These are phyloP conservation scores for Tetragonia tetragonoides DNA, from an alignment of 148 eudicot species.

Conservation along the genomic window DNA sequence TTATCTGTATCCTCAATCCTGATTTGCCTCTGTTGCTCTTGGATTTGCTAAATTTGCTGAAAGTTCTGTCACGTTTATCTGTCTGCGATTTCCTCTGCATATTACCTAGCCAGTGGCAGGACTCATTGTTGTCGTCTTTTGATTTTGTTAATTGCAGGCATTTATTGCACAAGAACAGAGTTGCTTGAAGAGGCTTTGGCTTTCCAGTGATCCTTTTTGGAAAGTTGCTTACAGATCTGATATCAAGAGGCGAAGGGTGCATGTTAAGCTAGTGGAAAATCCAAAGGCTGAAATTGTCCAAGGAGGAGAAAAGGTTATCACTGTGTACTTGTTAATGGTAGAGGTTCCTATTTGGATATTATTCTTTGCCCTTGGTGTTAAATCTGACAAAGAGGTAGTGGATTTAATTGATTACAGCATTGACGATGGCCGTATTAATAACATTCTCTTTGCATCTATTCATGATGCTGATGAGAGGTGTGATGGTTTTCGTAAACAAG, in stretches of 20 bases:
- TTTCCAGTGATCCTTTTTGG: slow-evolving; percentile 66
- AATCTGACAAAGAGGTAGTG: slow-evolving; percentile 71
- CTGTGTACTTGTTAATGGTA: slow-evolving; percentile 46
- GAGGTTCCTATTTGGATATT: slow-evolving; percentile 87
- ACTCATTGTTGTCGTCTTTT: no score
- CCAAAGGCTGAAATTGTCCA: slow-evolving; percentile 47
- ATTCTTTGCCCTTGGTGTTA: slow-evolving; percentile 83
- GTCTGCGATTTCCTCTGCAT: not conserved
- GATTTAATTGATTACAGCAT: slow-evolving; percentile 55
- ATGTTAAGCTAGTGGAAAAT: slow-evolving; percentile 59
- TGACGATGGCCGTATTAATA: slow-evolving; percentile 56
- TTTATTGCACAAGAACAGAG: slow-evolving; percentile 95
- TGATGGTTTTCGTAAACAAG: slow-evolving; percentile 50
- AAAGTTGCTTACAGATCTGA: slow-evolving; percentile 60
- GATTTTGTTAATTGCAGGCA: slow-evolving; percentile 43
- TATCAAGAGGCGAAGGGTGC: slow-evolving; percentile 57
- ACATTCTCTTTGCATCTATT: slow-evolving; percentile 78
- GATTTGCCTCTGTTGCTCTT: not conserved
- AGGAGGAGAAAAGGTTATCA: slow-evolving; percentile 63
- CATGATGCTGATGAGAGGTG: slow-evolving; percentile 74
- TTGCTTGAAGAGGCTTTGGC: slow-evolving; percentile 76
- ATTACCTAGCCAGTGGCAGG: no score
- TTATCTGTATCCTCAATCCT: not conserved
- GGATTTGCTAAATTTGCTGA: not conserved
- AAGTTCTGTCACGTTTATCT: not conserved